Percentiles rank a stretch among this genome's conserved stretches.
phyloP scores from a whole-genome alignment of 2,329 filamentous ascomycete species.

The Cladobotryum mycophilum region DNA sequence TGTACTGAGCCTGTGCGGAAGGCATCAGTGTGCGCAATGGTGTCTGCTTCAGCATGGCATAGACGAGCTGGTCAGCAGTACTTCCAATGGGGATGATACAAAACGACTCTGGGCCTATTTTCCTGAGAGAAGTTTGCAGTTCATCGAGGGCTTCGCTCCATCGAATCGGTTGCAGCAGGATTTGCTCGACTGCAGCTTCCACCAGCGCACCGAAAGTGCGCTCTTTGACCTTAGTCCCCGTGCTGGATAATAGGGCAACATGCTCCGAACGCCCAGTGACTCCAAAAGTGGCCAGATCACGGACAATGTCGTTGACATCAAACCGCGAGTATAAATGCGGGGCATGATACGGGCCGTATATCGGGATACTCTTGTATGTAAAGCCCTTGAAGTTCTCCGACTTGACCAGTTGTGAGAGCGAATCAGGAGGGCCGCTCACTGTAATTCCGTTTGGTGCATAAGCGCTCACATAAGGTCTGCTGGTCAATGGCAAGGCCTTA shows the following conservation, averaged over 20 bases:
- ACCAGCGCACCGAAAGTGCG: conserved; percentile 6
- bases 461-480: conserved; percentile 8
- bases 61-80: conserved; percentile 8
- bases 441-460: conserved; percentile 8
- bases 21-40: conserved; percentile 29
- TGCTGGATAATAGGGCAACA: background rate
- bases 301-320: background rate
- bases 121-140: background rate
- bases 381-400: conserved; percentile 7
- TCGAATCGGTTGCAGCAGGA: conserved; percentile 6
- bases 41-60: conserved; percentile 7
- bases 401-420: conserved; percentile 3
- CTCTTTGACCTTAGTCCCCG: background rate
- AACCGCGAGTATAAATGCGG: conserved; percentile 4
- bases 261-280: background rate
- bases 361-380: conserved; percentile 4
- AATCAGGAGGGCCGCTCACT: conserved; percentile 6
- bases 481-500: conserved; percentile 4
- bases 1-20: conserved; percentile 11
- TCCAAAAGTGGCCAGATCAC: background rate
- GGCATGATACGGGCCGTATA: conserved; percentile 9
- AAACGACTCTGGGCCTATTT: background rate
- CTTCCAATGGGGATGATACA: conserved; percentile 5
- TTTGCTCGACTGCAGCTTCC: conserved; percentile 1
- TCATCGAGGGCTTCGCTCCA: conserved; percentile 2